Conservation (phyloP, 305 asterid species). For the Fraxinus xanthoxyloides region DNA sequence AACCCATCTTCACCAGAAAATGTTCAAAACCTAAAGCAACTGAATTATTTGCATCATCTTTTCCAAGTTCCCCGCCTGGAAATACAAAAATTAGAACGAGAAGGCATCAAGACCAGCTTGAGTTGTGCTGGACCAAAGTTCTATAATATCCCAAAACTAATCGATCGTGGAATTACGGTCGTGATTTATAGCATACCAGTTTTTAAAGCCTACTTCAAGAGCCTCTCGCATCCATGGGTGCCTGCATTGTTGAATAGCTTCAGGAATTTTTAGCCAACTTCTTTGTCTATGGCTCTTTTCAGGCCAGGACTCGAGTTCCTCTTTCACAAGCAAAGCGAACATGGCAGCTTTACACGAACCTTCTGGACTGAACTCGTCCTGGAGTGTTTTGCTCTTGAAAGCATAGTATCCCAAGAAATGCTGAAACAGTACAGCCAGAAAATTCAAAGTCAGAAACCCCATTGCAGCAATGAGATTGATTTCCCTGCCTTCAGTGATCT, state of each 20-base stretch:
- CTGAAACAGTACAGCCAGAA: slow-evolving; percentile 34
- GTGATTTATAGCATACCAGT: slow-evolving; percentile 45
- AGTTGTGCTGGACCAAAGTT: slow-evolving; percentile 23
- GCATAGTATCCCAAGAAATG: slow-evolving; percentile 65
- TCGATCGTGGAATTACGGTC: slow-evolving; percentile 16
- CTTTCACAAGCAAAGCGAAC: slow-evolving; percentile 75
- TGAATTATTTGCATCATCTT: slow-evolving; percentile 34
- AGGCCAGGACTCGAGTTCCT: slow-evolving; percentile 81
- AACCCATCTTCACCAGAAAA: not conserved
- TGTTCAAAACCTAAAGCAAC: slow-evolving; percentile 24
- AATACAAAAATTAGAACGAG: slow-evolving; percentile 9
- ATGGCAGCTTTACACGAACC: slow-evolving; percentile 82
- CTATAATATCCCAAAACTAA: slow-evolving; percentile 17
- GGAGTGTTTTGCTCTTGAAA: slow-evolving; percentile 83
- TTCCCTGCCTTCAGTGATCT: not conserved
- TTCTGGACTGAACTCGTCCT: slow-evolving; percentile 73
- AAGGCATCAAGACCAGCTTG: slow-evolving; percentile 30
- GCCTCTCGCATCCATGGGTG: slow-evolving; percentile 89
- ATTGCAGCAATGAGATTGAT: not conserved
- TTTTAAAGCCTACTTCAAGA: slow-evolving; percentile 58
- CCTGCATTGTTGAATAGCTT: slow-evolving; percentile 62
- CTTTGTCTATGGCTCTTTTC: slow-evolving; percentile 65
- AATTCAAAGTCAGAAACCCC: not conserved
- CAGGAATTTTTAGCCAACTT: slow-evolving; percentile 66
- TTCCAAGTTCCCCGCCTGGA: slow-evolving; percentile 21